Conservation (phyloP, 176 grass and related monocot species). For the Triticum dicoccoides region DNA sequence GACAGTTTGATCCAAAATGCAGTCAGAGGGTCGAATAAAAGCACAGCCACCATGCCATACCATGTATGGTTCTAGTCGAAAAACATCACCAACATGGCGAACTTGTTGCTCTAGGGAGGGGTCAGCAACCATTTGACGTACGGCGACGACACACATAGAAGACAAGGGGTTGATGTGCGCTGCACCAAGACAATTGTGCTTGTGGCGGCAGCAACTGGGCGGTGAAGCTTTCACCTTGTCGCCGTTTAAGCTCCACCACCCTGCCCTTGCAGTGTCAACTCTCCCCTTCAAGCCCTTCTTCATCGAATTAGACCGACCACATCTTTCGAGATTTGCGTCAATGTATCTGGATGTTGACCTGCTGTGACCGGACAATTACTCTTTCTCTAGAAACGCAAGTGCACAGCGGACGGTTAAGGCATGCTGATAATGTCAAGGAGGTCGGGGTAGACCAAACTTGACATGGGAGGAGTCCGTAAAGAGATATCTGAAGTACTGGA, state of each 20-base stretch:
- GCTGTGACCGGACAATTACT: no score
- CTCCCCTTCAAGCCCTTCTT: no score
- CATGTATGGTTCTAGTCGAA: not conserved
- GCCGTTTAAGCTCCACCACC: not conserved
- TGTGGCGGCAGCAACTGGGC: not conserved
- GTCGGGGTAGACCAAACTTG: no score
- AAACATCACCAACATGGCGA: not conserved
- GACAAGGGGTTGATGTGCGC: not conserved
- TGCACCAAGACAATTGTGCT: not conserved
- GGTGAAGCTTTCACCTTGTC: not conserved
- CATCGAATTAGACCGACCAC: no score
- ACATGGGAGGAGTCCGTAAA: no score
- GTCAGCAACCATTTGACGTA: not conserved
- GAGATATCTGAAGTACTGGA: no score
- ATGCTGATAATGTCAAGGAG: no score
- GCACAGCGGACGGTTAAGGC: no score
- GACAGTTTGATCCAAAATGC: not conserved
- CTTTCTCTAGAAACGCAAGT: no score
- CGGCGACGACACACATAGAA: not conserved
- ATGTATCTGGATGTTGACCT: no score
- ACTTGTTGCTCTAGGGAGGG: not conserved
- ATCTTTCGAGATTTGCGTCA: no score
- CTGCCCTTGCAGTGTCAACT: no score
- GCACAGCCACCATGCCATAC: not conserved
- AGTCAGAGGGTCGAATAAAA: not conserved